phyloP scores from a whole-genome alignment of 2,329 filamentous ascomycete genomes.

The Fusarium lyarnte region DNA sequence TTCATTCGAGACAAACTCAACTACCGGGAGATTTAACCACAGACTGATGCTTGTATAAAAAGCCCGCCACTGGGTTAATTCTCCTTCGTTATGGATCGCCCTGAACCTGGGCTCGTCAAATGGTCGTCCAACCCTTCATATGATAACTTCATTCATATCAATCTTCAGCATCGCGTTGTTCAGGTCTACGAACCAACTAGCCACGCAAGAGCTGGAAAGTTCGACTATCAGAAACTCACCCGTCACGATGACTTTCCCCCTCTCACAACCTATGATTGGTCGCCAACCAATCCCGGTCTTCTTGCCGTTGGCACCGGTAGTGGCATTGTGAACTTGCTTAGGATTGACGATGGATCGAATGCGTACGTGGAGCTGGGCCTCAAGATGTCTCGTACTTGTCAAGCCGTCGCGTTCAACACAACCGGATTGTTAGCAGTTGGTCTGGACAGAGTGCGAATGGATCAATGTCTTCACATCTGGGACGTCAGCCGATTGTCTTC shows the following conservation, averaged over 20 bases:
- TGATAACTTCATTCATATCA: conserved; percentile 72
- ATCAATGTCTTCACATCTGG: conserved; percentile 85
- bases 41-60: background rate
- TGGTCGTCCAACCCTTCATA: conserved; percentile 70
- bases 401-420: conserved; percentile 82
- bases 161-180: conserved; percentile 69
- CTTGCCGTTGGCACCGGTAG: conserved; percentile 79
- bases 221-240: conserved; percentile 66
- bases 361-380: conserved; percentile 73
- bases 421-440: conserved; percentile 79
- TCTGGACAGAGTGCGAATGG: conserved; percentile 82
- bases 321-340: conserved; percentile 78
- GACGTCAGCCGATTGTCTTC: conserved; percentile 73
- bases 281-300: conserved; percentile 68
- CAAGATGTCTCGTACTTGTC: conserved; percentile 80
- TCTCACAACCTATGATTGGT: conserved; percentile 74
- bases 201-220: conserved; percentile 63
- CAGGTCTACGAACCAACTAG: conserved; percentile 72
- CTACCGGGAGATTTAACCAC: background rate
- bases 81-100: conserved; percentile 61
- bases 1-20: background rate
- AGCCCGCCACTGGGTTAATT: background rate
- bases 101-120: conserved; percentile 70
- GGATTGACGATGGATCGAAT: conserved; percentile 76
- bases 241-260: conserved; percentile 72